Base-by-base conservation (phyloP, 768 basidiomycete species). In the Russula compacta region DNA sequence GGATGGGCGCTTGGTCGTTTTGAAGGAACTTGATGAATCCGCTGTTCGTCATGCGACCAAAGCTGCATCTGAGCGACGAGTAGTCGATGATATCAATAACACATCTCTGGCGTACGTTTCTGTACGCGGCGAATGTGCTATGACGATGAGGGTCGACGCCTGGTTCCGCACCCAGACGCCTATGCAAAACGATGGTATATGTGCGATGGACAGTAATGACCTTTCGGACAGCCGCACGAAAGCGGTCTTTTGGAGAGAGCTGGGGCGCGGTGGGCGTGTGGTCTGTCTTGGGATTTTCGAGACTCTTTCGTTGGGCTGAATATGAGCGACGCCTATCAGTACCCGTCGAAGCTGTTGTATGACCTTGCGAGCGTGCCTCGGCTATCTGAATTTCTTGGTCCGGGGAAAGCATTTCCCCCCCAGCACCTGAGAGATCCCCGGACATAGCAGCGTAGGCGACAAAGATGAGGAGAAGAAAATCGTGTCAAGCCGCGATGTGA, bases 1-100 rank as follows among this genome's bases (percentile, higher is more conserved):
- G 75, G 58, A 73, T 71, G 60, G 79, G 77, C 6, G 79, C 79
- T 7, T 63, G 69, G 14, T 70, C 68, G 61, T 79, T 74, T 17
- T 74, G 67, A 72, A 89, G 75, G 59, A 85, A 71, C 9, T 78
- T 71, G n/a, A 85, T 71, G 70, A 89, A 86, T 64, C 81, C 81
- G 32, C 65, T 69, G 65, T 88, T 87, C 54, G 76, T 78, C 81
- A 86, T 83, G 58, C 75, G 75, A 32, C 78, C 78, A 56, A 77
- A 76, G 53, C 75, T 81, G 64, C 76, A 78, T 49, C 82, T 75
- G 57, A 85, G 69, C 32, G 79, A 71, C 33, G 82, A 84, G 72
- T 87, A 89, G 70, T 88, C 86, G 57, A 78, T 73, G 58, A 88
- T 73, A 65, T 87, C 83, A 63, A 89, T 88, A 54, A 78, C 68